Base-by-base conservation (phyloP, 202 grass and related monocot species). In the Brachypodium distachyon region DNA sequence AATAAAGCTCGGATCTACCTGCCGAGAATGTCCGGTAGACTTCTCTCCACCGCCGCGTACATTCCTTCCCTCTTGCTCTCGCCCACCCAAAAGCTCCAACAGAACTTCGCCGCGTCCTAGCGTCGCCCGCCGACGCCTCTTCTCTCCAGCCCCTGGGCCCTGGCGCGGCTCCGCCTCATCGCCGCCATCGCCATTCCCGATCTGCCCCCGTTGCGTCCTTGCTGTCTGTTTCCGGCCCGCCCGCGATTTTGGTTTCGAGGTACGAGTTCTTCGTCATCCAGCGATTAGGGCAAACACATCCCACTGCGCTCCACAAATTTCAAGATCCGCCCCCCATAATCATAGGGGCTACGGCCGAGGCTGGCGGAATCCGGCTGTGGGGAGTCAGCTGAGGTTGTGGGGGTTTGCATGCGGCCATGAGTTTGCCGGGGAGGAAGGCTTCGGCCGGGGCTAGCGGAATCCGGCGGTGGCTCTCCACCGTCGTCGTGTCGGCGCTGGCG, bases 381-480 rank as follows among this genome's bases (percentile, higher is more conserved):
- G 38, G 5, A 25, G 29, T 68, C 26, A 68, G 4, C 42, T 12
- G 26, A 68, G 9, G 8, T 17, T 10, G 23, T 3, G 42, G 43
- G 41, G 14, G 14, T 8, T 33, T 19, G n/a, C 28, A 61, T 69
- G 51, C 50, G 18, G 47, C 72, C 57, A 82, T 82, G 79, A 87
- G 56, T 69, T n/a, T 82, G 32, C 82, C 26, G 42, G 86, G 57
- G 11, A 89, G 70, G 86, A 89, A 85, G 72, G 65, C 77, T 3
- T 32, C 72, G 7, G 57, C 40, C 1, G 47, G 74, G 60, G 73
- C 9, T n/a, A 6, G 71, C 8, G 91, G 84, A n/a, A 55, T 85
- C 52, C 77, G 87, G 40, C 72, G 81, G 52, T 85, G 86, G 59
- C 53, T 93, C 48, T 58, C 79, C 65, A 81, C 77, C 16, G 41